phyloP scores from a whole-genome alignment of 106 monocot species.

The Ottelia alismoides region DNA sequence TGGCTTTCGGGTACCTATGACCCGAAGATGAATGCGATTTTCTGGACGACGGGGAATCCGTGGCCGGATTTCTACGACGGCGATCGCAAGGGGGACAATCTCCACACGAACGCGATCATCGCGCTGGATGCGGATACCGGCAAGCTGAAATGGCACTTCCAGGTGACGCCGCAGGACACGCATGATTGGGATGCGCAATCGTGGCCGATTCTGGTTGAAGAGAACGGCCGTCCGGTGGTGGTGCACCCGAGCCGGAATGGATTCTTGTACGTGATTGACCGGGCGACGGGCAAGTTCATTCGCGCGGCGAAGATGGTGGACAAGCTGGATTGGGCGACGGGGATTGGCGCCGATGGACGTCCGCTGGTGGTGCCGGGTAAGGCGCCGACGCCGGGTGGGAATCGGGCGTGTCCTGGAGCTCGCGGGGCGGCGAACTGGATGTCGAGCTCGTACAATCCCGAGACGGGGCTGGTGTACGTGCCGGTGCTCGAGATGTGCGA shows the following conservation, averaged over 20 bases:
- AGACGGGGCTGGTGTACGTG: neutral
- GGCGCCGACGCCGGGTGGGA: neutral
- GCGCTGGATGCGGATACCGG: neutral
- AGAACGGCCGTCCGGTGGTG: neutral
- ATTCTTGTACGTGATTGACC: neutral
- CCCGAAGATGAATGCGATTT: neutral
- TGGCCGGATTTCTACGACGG: no score
- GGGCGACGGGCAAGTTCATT: neutral
- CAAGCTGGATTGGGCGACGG: neutral
- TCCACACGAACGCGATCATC: neutral
- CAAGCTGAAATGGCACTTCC: neutral
- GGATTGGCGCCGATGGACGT: neutral
- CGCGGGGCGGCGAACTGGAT: neutral
- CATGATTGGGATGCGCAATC: no score
- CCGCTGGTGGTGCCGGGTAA: neutral
- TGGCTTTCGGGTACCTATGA: neutral
- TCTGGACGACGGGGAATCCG: neutral
- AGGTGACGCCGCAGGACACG: neutral
- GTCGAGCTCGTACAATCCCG: neutral
- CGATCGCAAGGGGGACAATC: neutral
- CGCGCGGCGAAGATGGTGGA: neutral
- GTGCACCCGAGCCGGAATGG: neutral
- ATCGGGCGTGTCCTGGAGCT: neutral
- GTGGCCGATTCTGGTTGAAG: neutral
- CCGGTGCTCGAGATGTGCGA: neutral